Evolutionary conservation across 2,329 filamentous ascomycete species (phyloP).

Genomic region (Colletotrichum sp.): DNA sequence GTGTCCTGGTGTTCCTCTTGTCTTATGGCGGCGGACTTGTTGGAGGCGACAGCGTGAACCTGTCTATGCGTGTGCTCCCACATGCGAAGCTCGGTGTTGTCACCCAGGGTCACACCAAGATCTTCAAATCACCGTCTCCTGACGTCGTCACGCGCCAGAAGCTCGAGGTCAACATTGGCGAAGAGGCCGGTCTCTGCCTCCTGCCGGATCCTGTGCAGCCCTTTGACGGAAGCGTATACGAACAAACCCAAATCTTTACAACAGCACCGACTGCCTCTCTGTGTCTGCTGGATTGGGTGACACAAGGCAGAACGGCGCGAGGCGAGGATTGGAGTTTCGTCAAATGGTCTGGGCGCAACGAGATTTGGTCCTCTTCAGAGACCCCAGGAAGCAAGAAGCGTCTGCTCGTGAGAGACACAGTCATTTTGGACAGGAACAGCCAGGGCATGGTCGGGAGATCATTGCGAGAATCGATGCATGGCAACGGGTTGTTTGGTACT

Average conservation of each 20-base stretch:
- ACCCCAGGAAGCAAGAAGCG: slow-evolving; percentile 45
- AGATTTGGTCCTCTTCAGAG: slow-evolving; percentile 68
- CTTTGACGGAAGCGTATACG: slow-evolving; percentile 82
- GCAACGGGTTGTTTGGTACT: slow-evolving; percentile 80
- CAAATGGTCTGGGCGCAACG: slow-evolving; percentile 83
- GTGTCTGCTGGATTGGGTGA: slow-evolving; percentile 94
- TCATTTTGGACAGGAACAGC: slow-evolving; percentile 69
- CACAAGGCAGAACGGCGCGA: slow-evolving; percentile 80
- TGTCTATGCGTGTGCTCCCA: slow-evolving; percentile 69
- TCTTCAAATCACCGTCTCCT: slow-evolving; percentile 78
- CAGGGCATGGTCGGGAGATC: slow-evolving; percentile 39
- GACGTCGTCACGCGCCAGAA: slow-evolving; percentile 63
- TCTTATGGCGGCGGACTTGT: slow-evolving; percentile 96
- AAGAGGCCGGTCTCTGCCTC: slow-evolving; percentile 63
- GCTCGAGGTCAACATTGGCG: slow-evolving; percentile 54
- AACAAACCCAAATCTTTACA: slow-evolving; percentile 81
- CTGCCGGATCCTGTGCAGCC: slow-evolving; percentile 94
- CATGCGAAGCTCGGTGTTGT: slow-evolving; percentile 70
- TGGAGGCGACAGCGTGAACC: slow-evolving; percentile 80
- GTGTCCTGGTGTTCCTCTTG: slow-evolving; percentile 84
- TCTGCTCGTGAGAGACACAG: slow-evolving; percentile 83
- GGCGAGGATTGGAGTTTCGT: slow-evolving; percentile 89
- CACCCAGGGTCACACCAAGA: slow-evolving; percentile 87
- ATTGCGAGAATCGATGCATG: slow-evolving; percentile 71
- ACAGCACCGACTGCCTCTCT: slow-evolving; percentile 64